Base-by-base conservation (phyloP, 768 basidiomycete species). In the Amanita rimosa region DNA sequence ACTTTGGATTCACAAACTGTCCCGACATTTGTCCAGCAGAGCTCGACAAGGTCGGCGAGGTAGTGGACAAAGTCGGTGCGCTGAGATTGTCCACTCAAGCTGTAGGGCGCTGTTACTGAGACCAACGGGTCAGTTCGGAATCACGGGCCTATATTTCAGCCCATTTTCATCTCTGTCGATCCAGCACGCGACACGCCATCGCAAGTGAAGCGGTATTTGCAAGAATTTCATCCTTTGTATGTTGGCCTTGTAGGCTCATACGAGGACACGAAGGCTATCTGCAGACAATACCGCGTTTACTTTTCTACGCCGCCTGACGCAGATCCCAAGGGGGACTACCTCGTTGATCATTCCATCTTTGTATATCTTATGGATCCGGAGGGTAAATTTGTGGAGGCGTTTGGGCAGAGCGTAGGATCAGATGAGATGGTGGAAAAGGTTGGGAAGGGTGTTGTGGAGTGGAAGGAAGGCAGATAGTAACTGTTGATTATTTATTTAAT, bases 1-100 rank as follows among this genome's bases (percentile, higher is more conserved):
- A 97, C 69, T 99, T 99, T 66, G 96, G 96, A n/a, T 99, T 98
- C 71, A 94, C 95, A 26, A 95, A 99, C 65, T 99, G 96, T 65
- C 95, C 96, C 5, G 96, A 99, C 65, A 97, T 99, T 47, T 99
- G 96, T 61, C 96, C 96, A 1, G 89, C 94, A 48, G 95, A 98
- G 67, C 73, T 99, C 24, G 96, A 99, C 70, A 98, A 98, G 71
- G 80, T 97, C 69, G 81, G 85, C 10, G 72, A 66, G 0, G 81
- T 93, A 14, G 71, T 98, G 37, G 73, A 84, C 27, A 65, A 71
- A 42, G 69, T 90, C 47, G 83, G 92, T 90, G 54, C 44, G 24
- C 35, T 51, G 26, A 40, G 8, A 27, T 19, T 35, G 14, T 13
- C 31, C 31, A 31, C 31, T 31, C 31, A 13, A 13, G 13, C 3